These are phyloP conservation scores for Orbilia brochopaga DNA, from an alignment of 2,329 filamentous ascomycete genomes.

Conservation along the genomic window DNA sequence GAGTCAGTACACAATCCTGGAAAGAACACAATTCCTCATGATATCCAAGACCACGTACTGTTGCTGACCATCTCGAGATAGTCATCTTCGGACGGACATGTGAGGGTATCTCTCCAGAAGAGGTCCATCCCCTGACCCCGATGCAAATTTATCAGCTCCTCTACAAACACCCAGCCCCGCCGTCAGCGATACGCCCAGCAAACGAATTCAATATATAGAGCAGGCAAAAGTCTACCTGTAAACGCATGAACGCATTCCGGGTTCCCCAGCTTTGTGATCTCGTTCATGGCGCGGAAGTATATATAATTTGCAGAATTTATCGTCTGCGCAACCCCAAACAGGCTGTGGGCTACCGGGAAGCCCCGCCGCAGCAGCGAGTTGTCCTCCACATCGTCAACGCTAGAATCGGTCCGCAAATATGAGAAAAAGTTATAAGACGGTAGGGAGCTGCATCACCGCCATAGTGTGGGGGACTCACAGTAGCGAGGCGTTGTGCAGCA, in stretches of 20 bases:
- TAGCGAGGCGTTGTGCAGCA: constrained; percentile 83
- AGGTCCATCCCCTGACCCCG: constrained; percentile 89
- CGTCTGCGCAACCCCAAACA: constrained; percentile 84
- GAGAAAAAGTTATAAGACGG: constrained; percentile 5
- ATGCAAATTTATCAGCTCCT: constrained; percentile 84
- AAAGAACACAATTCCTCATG: neutral
- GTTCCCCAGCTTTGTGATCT: constrained; percentile 74
- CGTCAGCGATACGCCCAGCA: neutral
- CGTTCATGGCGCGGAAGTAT: constrained; percentile 79
- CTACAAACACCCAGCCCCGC: constrained; percentile 55
- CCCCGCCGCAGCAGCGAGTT: constrained; percentile 76
- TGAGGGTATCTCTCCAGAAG: constrained; percentile 85
- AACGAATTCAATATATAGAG: neutral
- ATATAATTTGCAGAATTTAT: constrained; percentile 92
- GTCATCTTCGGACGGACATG: constrained; percentile 82
- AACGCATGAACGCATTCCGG: constrained; percentile 72
- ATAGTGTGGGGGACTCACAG: constrained; percentile 60
- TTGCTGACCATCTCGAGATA: constrained; percentile 94
- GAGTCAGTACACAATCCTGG: neutral
- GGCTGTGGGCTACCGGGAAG: constrained; percentile 79
- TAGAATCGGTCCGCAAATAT: constrained; percentile 38
- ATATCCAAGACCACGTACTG: constrained; percentile 58
- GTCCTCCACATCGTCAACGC: constrained; percentile 86
- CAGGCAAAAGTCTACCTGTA: constrained; percentile 58
- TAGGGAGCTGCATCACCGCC: neutral